phyloP scores from a whole-genome alignment of 139 green algal species.

The Yamagishiella unicocca region DNA sequence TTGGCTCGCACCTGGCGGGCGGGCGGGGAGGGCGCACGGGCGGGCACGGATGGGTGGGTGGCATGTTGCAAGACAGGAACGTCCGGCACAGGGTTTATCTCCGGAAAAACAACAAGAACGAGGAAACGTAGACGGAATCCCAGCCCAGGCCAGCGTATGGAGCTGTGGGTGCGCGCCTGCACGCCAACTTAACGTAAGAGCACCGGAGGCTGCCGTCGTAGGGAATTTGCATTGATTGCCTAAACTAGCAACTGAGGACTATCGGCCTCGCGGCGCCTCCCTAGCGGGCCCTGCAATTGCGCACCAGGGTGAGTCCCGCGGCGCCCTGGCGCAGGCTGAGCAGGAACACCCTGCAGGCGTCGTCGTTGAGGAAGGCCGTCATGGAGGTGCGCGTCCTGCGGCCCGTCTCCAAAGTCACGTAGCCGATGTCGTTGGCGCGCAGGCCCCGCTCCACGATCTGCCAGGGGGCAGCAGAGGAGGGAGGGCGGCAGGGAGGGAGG shows the following conservation, averaged over 20 bases:
- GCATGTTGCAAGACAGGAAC: background rate
- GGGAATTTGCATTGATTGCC: background rate
- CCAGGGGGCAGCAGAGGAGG: background rate
- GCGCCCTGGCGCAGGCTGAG: constrained; percentile 66
- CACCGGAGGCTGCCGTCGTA: background rate
- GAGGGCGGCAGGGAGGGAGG: background rate
- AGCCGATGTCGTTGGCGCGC: constrained; percentile 27
- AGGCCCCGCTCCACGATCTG: constrained; percentile 35
- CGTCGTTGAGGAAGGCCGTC: constrained; percentile 48
- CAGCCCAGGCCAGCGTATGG: too few species aligned
- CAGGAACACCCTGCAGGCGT: constrained; percentile 70
- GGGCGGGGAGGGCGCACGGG: background rate
- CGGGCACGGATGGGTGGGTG: background rate
- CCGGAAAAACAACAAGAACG: too few species aligned
- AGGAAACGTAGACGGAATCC: too few species aligned
- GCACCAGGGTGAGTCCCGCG: constrained; percentile 72
- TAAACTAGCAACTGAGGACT: background rate
- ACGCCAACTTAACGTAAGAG: too few species aligned
- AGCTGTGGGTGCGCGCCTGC: too few species aligned
- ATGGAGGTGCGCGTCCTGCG: constrained; percentile 28
- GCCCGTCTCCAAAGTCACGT: constrained; percentile 10
- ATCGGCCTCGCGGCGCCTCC: background rate
- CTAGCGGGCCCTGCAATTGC: background rate
- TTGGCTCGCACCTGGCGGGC: constrained; percentile 57
- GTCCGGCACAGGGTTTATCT: background rate